Evolutionary conservation across 805 yeast species (phyloP).

Genomic region (Wickerhamomyces alni): DNA sequence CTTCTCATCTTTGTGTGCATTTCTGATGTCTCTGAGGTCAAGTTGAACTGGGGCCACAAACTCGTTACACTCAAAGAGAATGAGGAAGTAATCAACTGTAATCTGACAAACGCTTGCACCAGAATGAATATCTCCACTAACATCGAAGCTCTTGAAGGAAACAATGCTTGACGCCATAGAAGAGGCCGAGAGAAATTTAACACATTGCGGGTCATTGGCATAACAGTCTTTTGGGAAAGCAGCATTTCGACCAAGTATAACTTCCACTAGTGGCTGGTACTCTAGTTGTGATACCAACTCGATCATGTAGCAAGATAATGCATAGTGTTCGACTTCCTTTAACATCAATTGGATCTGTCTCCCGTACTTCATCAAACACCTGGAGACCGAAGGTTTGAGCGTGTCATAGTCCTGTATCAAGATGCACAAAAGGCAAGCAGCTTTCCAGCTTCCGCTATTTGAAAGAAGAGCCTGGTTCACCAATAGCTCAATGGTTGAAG

Average conservation of each 20-base stretch:
- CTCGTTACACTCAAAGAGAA: constrained; percentile 13
- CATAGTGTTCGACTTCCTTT: constrained; percentile 8
- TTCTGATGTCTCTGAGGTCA: constrained; percentile 5
- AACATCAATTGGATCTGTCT: constrained; percentile 1
- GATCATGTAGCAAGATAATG: constrained; percentile 14
- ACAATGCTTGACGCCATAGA: constrained; percentile 4
- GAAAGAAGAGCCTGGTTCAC: constrained; percentile 5
- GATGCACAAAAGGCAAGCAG: constrained; percentile 19
- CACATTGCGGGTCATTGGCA: constrained; percentile 17
- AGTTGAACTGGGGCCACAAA: constrained; percentile 18
- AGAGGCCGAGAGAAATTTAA: constrained; percentile 7
- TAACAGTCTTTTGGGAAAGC: constrained; percentile 5
- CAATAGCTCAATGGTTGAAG: constrained; percentile 7
- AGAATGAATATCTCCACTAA: constrained; percentile 2
- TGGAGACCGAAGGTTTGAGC: background rate
- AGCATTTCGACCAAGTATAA: background rate
- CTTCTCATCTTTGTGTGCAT: background rate
- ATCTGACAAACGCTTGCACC: constrained; percentile 13
- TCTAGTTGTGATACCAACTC: constrained; percentile 20
- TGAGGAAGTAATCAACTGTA: constrained; percentile 4
- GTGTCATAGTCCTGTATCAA: constrained; percentile 19
- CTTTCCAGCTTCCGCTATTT: constrained; percentile 21
- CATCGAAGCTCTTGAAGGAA: constrained; percentile 5
- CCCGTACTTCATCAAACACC: background rate
- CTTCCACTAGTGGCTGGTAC: background rate